phyloP scores from a whole-genome alignment of 192 early-diverging fungal species.

The Coemansia sp. region DNA sequence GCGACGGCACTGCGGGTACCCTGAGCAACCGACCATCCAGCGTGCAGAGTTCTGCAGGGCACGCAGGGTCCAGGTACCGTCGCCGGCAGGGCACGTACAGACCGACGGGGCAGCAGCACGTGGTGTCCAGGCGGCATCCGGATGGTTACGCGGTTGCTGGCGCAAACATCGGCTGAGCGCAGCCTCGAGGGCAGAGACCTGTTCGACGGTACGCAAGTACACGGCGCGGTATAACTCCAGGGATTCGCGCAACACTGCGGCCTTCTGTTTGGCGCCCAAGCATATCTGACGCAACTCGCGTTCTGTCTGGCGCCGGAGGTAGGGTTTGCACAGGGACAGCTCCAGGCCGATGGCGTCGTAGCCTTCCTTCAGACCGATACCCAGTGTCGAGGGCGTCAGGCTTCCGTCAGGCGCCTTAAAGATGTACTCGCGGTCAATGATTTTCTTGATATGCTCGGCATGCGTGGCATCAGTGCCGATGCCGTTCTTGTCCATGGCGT shows the following conservation, averaged over 20 bases:
- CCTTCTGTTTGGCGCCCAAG: constrained; percentile 61
- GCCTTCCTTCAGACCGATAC: constrained; percentile 80
- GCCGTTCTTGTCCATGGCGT: constrained; percentile 87
- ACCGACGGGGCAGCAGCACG: constrained; percentile 15
- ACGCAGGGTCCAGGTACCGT: constrained; percentile 14
- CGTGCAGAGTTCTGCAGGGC: constrained; percentile 7
- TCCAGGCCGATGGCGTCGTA: constrained; percentile 88
- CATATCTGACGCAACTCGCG: constrained; percentile 72
- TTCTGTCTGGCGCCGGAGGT: constrained; percentile 84
- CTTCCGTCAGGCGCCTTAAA: constrained; percentile 59
- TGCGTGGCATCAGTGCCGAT: constrained; percentile 99
- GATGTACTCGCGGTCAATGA: constrained; percentile 84
- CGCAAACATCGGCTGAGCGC: constrained; percentile 43
- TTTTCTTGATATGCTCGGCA: constrained; percentile 91
- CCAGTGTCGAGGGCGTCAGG: constrained; percentile 76
- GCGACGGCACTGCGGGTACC: constrained; percentile 51
- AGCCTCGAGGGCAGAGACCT: constrained; percentile 52
- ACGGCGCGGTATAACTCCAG: constrained; percentile 71
- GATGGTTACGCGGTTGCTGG: constrained; percentile 5
- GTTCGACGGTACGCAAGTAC: constrained; percentile 55
- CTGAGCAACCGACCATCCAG: constrained; percentile 47
- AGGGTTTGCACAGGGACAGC: constrained; percentile 83
- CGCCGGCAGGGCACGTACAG: constrained; percentile 21
- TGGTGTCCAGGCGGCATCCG: constrained; percentile 13
- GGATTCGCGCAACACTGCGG: constrained; percentile 65